Evolutionary conservation across 306 rosid genomes (phyloP).

Genomic region (Hippophae gyantsensis): DNA sequence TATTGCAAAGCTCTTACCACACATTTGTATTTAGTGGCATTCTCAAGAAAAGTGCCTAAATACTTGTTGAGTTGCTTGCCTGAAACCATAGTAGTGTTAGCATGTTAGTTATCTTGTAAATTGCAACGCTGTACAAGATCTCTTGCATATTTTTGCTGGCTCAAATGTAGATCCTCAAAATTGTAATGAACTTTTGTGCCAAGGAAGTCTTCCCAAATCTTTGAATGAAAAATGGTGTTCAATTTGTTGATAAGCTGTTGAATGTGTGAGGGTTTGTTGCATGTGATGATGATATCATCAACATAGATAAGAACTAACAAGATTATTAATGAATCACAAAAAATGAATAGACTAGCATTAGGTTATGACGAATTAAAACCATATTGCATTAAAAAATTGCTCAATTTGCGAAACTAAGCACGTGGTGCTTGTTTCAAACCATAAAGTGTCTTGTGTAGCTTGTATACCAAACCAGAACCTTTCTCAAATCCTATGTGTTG

Average conservation of each 20-base stretch:
- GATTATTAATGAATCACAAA: background rate
- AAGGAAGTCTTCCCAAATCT: background rate
- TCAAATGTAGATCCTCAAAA: background rate
- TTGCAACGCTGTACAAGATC: background rate
- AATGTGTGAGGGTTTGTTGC: background rate
- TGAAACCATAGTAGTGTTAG: too few species aligned
- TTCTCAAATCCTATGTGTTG: background rate
- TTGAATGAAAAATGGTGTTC: background rate
- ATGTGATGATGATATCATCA: background rate
- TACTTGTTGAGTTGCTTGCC: background rate
- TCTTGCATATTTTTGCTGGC: background rate
- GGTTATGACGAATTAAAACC: background rate
- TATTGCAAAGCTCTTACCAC: too few species aligned
- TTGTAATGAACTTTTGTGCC: background rate
- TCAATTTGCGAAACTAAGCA: background rate
- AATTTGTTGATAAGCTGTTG: too few species aligned
- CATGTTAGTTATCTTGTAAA: too few species aligned
- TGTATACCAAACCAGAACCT: background rate
- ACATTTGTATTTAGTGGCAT: too few species aligned
- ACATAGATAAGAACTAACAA: background rate
- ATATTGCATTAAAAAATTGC: background rate
- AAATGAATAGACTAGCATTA: too few species aligned
- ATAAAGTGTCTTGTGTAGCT: background rate
- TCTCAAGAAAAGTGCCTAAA: background rate
- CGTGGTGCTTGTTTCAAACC: background rate